Conservation (phyloP, 257 asterid species). For the Orobanche coerulescens region DNA sequence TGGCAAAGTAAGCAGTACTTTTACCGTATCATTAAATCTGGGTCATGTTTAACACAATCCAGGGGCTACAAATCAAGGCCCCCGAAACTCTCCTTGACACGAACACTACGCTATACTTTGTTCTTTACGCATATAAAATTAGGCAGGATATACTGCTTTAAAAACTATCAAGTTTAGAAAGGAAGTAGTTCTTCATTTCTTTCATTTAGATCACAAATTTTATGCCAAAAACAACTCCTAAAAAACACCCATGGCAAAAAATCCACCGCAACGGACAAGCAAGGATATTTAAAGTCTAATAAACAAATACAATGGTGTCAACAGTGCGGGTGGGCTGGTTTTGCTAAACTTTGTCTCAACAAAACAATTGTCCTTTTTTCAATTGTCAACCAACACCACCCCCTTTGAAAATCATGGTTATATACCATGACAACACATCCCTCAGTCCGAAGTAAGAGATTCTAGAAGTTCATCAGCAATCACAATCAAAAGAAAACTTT, state of each 20-base stretch:
- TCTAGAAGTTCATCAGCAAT: conserved; percentile 4
- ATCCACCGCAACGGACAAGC: neutral
- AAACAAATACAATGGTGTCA: neutral
- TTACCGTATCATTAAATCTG: neutral
- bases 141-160: neutral
- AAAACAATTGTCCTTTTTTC: neutral
- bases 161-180: neutral
- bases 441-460: neutral
- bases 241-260: neutral
- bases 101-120: neutral
- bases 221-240: neutral
- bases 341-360: neutral
- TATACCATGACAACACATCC: conserved; percentile 11
- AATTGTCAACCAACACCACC: too few relatives aligned
- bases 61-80: conserved; percentile 11
- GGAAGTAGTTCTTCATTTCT: neutral
- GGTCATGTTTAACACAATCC: conserved; percentile 4
- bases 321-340: neutral
- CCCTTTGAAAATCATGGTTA: too few relatives aligned
- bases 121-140: neutral
- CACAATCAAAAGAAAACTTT: neutral
- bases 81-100: neutral
- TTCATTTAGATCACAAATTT: neutral
- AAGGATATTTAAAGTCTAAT: neutral
- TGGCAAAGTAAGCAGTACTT: neutral